Evolutionary conservation across 805 yeast genomes (phyloP), one percentile per base, ranked within the genome.

Genomic region (Cyberlindnera saturnus): DNA sequence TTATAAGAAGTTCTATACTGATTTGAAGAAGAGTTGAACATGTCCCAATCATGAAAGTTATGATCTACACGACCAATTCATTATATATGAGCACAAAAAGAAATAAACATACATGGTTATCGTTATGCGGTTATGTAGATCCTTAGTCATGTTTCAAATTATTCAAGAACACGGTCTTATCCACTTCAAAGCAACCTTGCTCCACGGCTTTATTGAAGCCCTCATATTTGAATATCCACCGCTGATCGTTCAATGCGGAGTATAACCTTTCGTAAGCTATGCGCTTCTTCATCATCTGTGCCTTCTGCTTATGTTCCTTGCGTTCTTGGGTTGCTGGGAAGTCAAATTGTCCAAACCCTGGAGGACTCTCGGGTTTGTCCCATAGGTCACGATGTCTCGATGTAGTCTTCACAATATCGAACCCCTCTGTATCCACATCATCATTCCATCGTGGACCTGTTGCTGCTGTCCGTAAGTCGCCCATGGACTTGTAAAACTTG

Each of bases 341-440:
- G 41, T 77, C 85, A 19, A 79, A 65, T 33, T 77, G 60, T 48
- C 76, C 79, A 59, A 71, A 78, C 1, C 84, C 84, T 0, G 80
- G 80, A 2, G 84, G 85, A 2, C 77, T 66, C 4, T 65, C 64
- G 0, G 70, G 68, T 35, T 71, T 58, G 6, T 51, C 56, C 59
- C 60, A 58, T 16, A 52, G 50, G 16, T 50, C 48, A 20, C 50
- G 40, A 43, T 56, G 62, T 48, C 57, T 49, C 14, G 62, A 58
- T 17, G 51, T 48, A 6, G 42, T 43, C 15, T 49, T 42, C 8
- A 56, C 49, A 18, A 57, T 40, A 16, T 55, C 51, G 39, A 50
- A 48, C 5, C 37, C 39, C 16, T 38, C 34, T 1, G 33, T 14
- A 16, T 15, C 33, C 8, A 50, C 39, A 32, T 17, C 30, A 23